Conservation (phyloP, 352 stramenopile genomes). For the Phytophthora niederhauseri region DNA sequence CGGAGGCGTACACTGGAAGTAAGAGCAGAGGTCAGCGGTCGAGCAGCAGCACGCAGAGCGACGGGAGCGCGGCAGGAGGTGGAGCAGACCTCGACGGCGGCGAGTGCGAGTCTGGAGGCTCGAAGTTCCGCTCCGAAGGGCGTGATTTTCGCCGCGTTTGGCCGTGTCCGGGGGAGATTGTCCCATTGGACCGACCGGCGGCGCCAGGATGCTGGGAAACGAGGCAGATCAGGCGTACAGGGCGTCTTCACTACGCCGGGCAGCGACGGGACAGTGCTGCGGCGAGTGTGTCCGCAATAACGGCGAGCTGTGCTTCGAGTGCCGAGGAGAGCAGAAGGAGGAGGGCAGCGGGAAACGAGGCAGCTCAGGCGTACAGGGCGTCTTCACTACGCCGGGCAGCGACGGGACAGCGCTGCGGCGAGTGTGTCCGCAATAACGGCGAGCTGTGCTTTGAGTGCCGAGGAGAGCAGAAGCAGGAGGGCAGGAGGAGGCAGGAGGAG, state of each 20-base stretch:
- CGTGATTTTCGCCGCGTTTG: neutral
- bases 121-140: neutral
- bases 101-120: neutral
- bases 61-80: neutral
- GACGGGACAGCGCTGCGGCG: neutral
- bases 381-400: neutral
- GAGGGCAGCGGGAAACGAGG: no score
- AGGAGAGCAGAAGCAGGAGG: neutral
- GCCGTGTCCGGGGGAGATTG: neutral
- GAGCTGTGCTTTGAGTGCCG: neutral
- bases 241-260: neutral
- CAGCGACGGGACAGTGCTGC: neutral
- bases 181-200: neutral
- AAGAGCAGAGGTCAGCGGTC: neutral
- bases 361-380: no score
- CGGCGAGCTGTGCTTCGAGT: neutral
- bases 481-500: neutral
- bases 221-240: neutral
- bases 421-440: neutral
- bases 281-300: neutral
- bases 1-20: no score
- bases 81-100: neutral
- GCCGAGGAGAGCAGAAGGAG: neutral
- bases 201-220: neutral
- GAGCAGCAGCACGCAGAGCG: neutral